Conservation (phyloP, 768 basidiomycete genomes). For the Dendrothele bispora region DNA sequence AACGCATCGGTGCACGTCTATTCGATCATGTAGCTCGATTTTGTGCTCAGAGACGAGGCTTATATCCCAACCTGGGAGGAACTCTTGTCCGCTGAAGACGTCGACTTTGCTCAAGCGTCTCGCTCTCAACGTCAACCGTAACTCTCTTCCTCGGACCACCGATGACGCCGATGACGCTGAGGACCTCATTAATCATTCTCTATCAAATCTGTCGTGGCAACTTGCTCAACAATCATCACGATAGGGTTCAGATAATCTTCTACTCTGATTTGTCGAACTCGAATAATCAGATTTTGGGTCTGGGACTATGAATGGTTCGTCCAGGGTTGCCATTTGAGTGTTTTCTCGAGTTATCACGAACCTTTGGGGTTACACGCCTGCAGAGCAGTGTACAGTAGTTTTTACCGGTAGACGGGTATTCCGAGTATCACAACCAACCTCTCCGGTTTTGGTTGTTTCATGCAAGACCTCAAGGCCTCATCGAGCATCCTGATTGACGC, state of each 20-base stretch:
- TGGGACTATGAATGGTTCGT: conserved; percentile 99
- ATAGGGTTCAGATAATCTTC: conserved; percentile 97
- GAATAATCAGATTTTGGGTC: conserved; percentile 94
- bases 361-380: conserved; percentile 97
- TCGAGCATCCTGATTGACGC: conserved; percentile 93
- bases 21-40: conserved; percentile 92
- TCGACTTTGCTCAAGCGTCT: conserved; percentile 92
- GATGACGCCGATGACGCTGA: conserved; percentile 94
- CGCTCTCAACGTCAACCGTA: conserved; percentile 94
- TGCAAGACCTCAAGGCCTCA: conserved; percentile 98
- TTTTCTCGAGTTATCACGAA: conserved; percentile 97
- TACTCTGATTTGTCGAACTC: conserved; percentile 98
- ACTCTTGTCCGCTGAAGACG: conserved; percentile 88
- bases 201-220: conserved; percentile 93
- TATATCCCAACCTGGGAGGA: conserved; percentile 71
- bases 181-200: conserved; percentile 92
- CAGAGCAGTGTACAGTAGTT: conserved; percentile 47
- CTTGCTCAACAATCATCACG: conserved; percentile 83
- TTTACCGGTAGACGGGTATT: conserved; percentile 82
- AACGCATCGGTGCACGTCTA: conserved; percentile 87
- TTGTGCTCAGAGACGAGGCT: conserved; percentile 65
- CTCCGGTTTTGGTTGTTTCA: conserved; percentile 97
- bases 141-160: conserved; percentile 91
- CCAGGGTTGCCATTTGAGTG: conserved; percentile 94
- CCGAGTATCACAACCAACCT: conserved; percentile 97